Evolutionary conservation across 306 rosid genomes (phyloP), one percentile per base, ranked within the genome.

Genomic region (Herpetospermum pedunculosum): DNA sequence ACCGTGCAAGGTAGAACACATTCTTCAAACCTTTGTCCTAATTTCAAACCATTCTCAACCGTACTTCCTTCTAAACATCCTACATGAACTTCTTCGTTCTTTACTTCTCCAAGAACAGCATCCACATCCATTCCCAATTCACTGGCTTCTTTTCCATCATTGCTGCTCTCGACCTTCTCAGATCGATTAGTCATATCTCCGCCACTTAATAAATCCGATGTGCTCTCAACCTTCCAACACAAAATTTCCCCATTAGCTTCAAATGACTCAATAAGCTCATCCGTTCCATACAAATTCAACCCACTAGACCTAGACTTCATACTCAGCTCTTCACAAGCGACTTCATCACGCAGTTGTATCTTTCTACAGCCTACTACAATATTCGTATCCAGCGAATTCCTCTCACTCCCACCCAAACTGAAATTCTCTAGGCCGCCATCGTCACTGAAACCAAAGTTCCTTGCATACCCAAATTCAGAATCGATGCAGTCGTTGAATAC

Each of bases 401-500:
- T 63, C 48, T 75, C 96, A 16, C 75, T 82, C 50, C 82, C 85
- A 47, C 82, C 89, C 83, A 80, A 80, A 69, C 81, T 78, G 70
- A 89, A 86, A 77, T 75, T 81, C 74, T 86, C 96, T 57, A 76
- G 72, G 21, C 85, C 84, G 59, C 82, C 73, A 10, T 76, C 86
- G 23, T 87, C 89, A 52, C 73, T 81, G 64, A 68, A 58, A 41
- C 87, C 89, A 9, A 48, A 67, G 78, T 58, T 78, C 67, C 59
- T 84, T 3, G 73, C 5, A 38, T 88, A 82, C 57, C 84, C 89
- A n/a, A 77, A 82, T 46, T 88, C 97, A 14, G 65, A 74, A 16
- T 89, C 92, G 14, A 86, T 37, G 67, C 81, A 87, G 52, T 94
- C 97, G 57, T 88, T 85, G 72, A 77, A 94, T 16, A 81, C 82